Evolutionary conservation across 164 flowering plant species (phyloP), one percentile per base, ranked within the genome.

Genomic region (Houttuynia cordata): DNA sequence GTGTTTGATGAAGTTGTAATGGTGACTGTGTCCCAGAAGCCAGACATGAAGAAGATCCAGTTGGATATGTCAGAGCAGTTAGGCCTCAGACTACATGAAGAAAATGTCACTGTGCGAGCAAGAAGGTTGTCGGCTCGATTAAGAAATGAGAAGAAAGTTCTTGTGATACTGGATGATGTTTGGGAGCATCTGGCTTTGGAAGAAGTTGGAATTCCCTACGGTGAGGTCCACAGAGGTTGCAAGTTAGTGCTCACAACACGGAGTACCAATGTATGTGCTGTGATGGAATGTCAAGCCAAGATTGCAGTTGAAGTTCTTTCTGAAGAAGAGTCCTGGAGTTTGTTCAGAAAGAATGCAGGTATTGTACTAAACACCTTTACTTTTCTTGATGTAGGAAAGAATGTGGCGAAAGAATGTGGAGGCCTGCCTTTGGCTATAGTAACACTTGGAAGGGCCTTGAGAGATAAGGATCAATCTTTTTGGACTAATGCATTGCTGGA

Each of bases 151-250:
- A 64, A 34, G 15, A 45, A 12, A 7, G 30, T 70, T 12, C 76
- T 77, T 8, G 18, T 77, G 25, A 68, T 77, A 25, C 52, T 77
- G 24, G 80, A 77, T 61, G 75, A 74, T 67, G 21, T 77, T 0
- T 77, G 80, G 80, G 56, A 55, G 13, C 45, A 15, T 47, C 34
- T 74, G 30, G 58, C 72, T 1, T 37, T 77, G 52, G 47, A 22
- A 0, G 30, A 65, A 7, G 21, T 70, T 5, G 74, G 80, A 23
- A 66, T 77, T 37, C 78, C 74, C 9, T 17, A 0, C 17, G 21
- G 15, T 3, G 21, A 42, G 3, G 53, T 37, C 10, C 21, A 24
- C 21, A 56, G 19, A 7, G 67, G 67, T 24, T 63, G 69, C 47
- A 68, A 69, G 19, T 60, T 75, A 0, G 0, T 69, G 21, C 1